These are phyloP conservation scores for Phytopythium helicoides DNA, from an alignment of 352 stramenopile species.

Conservation along the genomic window DNA sequence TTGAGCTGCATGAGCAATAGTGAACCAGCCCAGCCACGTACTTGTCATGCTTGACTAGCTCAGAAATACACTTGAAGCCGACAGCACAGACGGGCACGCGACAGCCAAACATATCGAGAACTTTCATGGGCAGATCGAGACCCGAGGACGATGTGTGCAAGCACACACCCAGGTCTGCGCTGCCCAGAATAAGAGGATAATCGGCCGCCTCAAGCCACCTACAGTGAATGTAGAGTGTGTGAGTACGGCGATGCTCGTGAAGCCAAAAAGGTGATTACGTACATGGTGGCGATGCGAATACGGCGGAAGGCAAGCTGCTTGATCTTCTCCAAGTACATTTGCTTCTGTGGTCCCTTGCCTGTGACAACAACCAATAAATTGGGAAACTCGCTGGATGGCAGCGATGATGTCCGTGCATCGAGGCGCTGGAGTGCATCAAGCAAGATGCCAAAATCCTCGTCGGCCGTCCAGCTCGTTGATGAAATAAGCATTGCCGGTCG, in stretches of 20 bases:
- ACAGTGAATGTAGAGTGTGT: conserved; percentile 1
- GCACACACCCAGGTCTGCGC: conserved; percentile 96
- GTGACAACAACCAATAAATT: conserved; percentile 95
- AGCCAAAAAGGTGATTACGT: conserved; percentile 2
- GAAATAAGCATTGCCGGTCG: conserved; percentile 84
- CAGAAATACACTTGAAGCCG: conserved; percentile 93
- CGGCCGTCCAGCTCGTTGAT: conserved; percentile 98
- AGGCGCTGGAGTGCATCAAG: conserved; percentile 89
- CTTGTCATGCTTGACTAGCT: conserved; percentile 95
- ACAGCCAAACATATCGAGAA: conserved; percentile 99
- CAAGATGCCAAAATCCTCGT: conserved; percentile 99
- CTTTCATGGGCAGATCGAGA: conserved; percentile 99
- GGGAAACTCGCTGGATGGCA: conserved; percentile 49
- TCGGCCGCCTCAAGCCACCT: conserved; percentile 96
- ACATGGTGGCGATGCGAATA: conserved; percentile 89
- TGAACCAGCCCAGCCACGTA: conserved; percentile 47
- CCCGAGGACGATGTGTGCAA: conserved; percentile 99
- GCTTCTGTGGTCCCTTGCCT: conserved; percentile 96
- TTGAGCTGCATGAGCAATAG: background rate
- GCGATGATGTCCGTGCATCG: conserved; percentile 45
- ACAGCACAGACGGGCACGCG: conserved; percentile 96
- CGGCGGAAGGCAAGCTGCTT: conserved; percentile 60
- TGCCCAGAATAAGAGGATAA: conserved; percentile 95
- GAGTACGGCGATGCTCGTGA: background rate
- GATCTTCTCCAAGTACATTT: conserved; percentile 88